phyloP scores from a whole-genome alignment of 495 filamentous ascomycete species.

The Physcia stellaris region DNA sequence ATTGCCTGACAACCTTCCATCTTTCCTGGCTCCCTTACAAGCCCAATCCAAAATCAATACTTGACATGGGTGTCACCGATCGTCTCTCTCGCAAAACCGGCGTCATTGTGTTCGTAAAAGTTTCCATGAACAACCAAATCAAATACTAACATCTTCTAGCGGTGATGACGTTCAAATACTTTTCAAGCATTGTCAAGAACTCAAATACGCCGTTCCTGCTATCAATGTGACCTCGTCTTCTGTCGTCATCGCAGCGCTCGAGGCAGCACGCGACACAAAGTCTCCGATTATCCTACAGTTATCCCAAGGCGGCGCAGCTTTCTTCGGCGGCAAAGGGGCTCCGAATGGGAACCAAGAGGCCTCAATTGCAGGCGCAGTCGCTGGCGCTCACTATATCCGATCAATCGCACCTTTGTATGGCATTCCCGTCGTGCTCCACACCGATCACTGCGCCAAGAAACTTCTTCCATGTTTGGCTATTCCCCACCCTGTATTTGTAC shows the following conservation, averaged over 20 bases:
- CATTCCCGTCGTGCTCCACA: conserved; percentile 84
- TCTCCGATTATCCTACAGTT: conserved; percentile 82
- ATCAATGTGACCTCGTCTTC: conserved; percentile 92
- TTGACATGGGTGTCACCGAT: too few relatives aligned
- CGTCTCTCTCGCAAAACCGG: conserved; percentile 7
- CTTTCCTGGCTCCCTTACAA: too few relatives aligned
- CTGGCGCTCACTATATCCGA: conserved; percentile 89
- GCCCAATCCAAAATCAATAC: too few relatives aligned
- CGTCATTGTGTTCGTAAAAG: conserved; percentile 2
- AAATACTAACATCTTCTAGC: not conserved
- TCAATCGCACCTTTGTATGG: conserved; percentile 75
- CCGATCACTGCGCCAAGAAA: conserved; percentile 81
- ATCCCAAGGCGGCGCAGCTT: conserved; percentile 87
- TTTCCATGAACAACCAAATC: not conserved
- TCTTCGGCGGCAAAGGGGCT: conserved; percentile 90
- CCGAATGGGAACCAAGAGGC: conserved; percentile 74
- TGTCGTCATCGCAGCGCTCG: conserved; percentile 74
- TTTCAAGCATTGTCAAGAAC: conserved; percentile 75
- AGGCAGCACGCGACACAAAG: conserved; percentile 83
- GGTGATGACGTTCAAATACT: conserved; percentile 33
- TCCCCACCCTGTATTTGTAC: too few relatives aligned
- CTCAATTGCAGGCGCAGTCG: conserved; percentile 74
- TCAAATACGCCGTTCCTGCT: conserved; percentile 79
- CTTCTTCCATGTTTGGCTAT: conserved; percentile 90
- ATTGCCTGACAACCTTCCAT: too few relatives aligned